phyloP scores from a whole-genome alignment of 2,329 filamentous ascomycete species.

The Aspergillus sp. region DNA sequence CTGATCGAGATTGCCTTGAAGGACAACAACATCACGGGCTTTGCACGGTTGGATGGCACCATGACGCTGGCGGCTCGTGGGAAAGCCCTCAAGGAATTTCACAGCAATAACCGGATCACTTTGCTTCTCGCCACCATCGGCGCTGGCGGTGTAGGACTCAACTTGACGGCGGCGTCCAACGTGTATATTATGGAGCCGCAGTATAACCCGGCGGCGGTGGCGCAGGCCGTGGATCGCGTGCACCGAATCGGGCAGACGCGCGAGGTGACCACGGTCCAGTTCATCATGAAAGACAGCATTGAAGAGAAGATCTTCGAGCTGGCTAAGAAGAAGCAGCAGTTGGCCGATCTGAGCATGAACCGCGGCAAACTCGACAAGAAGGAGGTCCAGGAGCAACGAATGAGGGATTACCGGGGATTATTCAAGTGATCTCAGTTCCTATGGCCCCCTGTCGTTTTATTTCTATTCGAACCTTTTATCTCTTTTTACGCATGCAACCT shows the following conservation, averaged over 20 bases:
- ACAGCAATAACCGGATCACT: slow-evolving; percentile 66
- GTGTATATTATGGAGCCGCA: slow-evolving; percentile 99
- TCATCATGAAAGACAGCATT: slow-evolving; percentile 86
- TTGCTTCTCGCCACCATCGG: slow-evolving; percentile 91
- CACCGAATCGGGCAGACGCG: slow-evolving; percentile 87
- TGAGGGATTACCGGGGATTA: slow-evolving; percentile 61
- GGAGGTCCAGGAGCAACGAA: slow-evolving; percentile 64
- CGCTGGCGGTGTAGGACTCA: slow-evolving; percentile 87
- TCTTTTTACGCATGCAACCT: not conserved
- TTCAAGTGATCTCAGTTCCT: slow-evolving; percentile 45
- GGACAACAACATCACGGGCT: slow-evolving; percentile 53
- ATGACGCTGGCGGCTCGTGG: slow-evolving; percentile 77
- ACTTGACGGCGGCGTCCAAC: slow-evolving; percentile 79
- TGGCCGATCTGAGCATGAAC: slow-evolving; percentile 85
- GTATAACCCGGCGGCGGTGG: slow-evolving; percentile 93
- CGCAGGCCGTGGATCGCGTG: slow-evolving; percentile 90
- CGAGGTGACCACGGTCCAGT: slow-evolving; percentile 82
- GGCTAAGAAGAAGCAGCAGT: slow-evolving; percentile 87
- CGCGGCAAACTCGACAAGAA: slow-evolving; percentile 58
- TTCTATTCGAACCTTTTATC: slow-evolving; percentile 10
- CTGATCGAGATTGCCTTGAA: slow-evolving; percentile 81
- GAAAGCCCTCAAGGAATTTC: slow-evolving; percentile 74
- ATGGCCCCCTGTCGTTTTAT: slow-evolving; percentile 13
- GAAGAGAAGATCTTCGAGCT: slow-evolving; percentile 91
- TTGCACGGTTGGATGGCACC: slow-evolving; percentile 82